Evolutionary conservation across 1,284 basidiomycete species (phyloP).

Genomic region (Ganoderma multipileum): DNA sequence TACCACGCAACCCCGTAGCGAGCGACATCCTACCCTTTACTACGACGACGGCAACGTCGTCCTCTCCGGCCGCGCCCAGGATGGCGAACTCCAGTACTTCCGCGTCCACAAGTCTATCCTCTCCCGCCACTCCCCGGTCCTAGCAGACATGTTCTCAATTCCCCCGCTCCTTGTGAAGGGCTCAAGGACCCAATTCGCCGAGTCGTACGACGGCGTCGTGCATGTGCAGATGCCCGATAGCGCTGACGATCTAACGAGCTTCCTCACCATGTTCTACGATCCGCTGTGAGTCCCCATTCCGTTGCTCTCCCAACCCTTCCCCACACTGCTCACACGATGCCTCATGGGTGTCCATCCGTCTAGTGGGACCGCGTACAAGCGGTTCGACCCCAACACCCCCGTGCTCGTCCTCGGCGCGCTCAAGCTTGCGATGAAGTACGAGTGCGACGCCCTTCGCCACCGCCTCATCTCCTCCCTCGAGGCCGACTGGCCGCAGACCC

Average conservation of each 20-base stretch:
- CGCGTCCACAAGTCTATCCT: conserved; percentile 40
- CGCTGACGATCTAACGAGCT: conserved; percentile 39
- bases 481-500: conserved; percentile 44
- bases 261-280: conserved; percentile 41
- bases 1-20: conserved; percentile 1
- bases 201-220: conserved; percentile 40
- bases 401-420: conserved; percentile 41
- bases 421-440: conserved; percentile 43
- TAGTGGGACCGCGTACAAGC: conserved; percentile 42
- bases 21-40: conserved; percentile 39
- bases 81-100: conserved; percentile 34
- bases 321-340: conserved; percentile 10
- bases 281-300: conserved; percentile 36
- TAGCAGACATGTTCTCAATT: conserved; percentile 41
- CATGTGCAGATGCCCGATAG: conserved; percentile 42
- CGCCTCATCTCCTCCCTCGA: conserved; percentile 42
- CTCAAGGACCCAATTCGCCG: conserved; percentile 28
- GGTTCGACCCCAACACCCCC: conserved; percentile 42
- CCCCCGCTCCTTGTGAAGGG: conserved; percentile 33
- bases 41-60: conserved; percentile 43
- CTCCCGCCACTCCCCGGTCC: conserved; percentile 36
- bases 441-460: conserved; percentile 39
- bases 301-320: neutral
- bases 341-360: conserved; percentile 2
- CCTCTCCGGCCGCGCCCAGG: conserved; percentile 34